Evolutionary conservation across 139 green algal genomes (phyloP).

Genomic region (Medakamo hakoo): DNA sequence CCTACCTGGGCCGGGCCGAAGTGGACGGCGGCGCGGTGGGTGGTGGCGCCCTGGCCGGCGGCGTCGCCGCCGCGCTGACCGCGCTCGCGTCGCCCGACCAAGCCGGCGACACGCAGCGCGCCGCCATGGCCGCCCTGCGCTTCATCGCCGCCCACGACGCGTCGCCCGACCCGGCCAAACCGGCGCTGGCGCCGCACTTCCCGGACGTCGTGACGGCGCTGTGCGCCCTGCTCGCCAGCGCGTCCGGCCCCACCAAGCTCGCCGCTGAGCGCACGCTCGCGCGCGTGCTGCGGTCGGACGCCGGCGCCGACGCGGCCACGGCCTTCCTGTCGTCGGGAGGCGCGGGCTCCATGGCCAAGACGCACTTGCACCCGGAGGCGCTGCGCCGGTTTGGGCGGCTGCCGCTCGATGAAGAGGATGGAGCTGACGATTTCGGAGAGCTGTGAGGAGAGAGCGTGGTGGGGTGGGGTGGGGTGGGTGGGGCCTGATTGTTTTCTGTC

Average conservation of each 20-base stretch:
- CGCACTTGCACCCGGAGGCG: constrained; percentile 37
- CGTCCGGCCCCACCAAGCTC: constrained; percentile 25
- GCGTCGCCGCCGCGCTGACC: constrained; percentile 14
- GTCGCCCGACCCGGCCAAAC: not conserved
- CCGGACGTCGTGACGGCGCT: constrained; percentile 39
- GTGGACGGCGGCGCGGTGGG: not conserved
- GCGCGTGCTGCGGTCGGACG: constrained; percentile 23
- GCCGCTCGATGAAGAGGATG: constrained; percentile 29
- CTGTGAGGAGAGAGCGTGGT: constrained; percentile 14
- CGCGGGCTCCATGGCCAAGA: constrained; percentile 23
- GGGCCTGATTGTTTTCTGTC: too few relatives aligned
- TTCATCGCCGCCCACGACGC: constrained; percentile 13
- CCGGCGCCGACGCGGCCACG: constrained; percentile 19
- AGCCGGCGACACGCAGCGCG: constrained; percentile 39
- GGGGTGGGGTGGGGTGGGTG: too few relatives aligned
- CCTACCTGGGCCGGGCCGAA: constrained; percentile 9
- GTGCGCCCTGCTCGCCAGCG: constrained; percentile 16
- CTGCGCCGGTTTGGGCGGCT: constrained; percentile 33
- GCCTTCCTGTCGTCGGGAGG: constrained; percentile 23
- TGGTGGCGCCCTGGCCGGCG: constrained; percentile 4
- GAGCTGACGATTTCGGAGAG: constrained; percentile 6
- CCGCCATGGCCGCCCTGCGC: constrained; percentile 35
- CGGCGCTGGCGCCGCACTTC: constrained; percentile 32
- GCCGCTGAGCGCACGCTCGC: constrained; percentile 30
- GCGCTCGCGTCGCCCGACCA: constrained; percentile 58